phyloP scores from a whole-genome alignment of 495 filamentous ascomycete species.

The Xylaria venustula region DNA sequence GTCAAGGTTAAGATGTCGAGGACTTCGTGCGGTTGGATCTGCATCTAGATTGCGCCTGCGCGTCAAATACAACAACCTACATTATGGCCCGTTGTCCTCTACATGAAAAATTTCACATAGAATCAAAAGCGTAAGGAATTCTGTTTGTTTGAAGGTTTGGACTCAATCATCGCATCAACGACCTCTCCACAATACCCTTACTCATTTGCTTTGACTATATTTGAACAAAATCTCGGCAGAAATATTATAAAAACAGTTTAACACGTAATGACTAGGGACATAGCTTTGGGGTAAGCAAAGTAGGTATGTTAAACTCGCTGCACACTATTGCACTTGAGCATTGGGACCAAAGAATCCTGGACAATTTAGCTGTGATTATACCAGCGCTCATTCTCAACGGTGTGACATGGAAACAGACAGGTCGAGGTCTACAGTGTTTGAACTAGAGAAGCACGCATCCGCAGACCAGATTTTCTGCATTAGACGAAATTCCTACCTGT shows the following conservation, averaged over 20 bases:
- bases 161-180: no score
- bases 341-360: not conserved
- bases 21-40: constrained; percentile 6
- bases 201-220: no score
- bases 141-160: no score
- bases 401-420: not conserved
- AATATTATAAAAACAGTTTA: no score
- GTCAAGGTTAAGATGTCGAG: not conserved
- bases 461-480: not conserved
- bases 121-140: no score
- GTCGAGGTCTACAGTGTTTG: not conserved
- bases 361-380: not conserved
- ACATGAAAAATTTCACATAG: not conserved
- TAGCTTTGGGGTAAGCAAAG: no score
- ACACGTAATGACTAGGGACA: no score
- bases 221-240: no score
- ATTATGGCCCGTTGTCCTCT: not conserved
- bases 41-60: no score
- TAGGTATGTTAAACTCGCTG: not conserved
- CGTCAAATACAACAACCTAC: not conserved
- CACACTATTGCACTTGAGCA: no score
- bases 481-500: not conserved
- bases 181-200: no score
- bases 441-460: not conserved
- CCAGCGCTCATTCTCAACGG: not conserved